Evolutionary conservation across 371 early-diverging fungal species (phyloP).

Genomic region (Circinella umbellata): DNA sequence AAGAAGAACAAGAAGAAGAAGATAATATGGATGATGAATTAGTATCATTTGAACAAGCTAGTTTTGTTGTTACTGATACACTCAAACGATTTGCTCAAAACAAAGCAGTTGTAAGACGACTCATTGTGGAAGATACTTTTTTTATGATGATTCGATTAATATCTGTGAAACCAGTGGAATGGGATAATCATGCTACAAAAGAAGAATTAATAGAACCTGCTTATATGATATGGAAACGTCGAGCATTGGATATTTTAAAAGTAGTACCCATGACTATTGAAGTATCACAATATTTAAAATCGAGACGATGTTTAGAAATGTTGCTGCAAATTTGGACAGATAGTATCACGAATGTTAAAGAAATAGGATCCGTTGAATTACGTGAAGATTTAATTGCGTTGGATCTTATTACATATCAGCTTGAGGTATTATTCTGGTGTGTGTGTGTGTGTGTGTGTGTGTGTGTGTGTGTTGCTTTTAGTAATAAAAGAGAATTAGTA

Average conservation of each 20-base stretch:
- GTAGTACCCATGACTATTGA: slow-evolving; percentile 34
- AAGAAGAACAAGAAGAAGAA: neutral
- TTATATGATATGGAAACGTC: slow-evolving; percentile 45
- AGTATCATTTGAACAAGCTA: slow-evolving; percentile 32
- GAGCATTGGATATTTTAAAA: slow-evolving; percentile 34
- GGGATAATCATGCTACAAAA: neutral
- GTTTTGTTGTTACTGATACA: slow-evolving; percentile 36
- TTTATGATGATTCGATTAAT: slow-evolving; percentile 48
- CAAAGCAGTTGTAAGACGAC: slow-evolving; percentile 34
- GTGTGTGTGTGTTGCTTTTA: neutral
- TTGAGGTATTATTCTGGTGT: slow-evolving; percentile 26
- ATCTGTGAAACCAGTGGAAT: slow-evolving; percentile 35
- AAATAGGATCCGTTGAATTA: slow-evolving; percentile 21
- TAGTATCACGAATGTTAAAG: slow-evolving; percentile 17
- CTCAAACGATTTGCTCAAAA: slow-evolving; percentile 44
- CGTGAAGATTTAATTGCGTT: slow-evolving; percentile 30
- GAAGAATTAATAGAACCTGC: slow-evolving; percentile 12
- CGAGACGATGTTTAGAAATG: slow-evolving; percentile 31
- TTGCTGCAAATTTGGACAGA: slow-evolving; percentile 40
- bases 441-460: neutral
- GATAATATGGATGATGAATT: slow-evolving; percentile 21
- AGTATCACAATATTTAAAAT: slow-evolving; percentile 41
- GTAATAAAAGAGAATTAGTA: neutral
- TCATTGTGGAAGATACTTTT: slow-evolving; percentile 51
- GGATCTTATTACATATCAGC: slow-evolving; percentile 23